Conservation (phyloP, 257 asterid species). For the Rehmannia glutinosa region DNA sequence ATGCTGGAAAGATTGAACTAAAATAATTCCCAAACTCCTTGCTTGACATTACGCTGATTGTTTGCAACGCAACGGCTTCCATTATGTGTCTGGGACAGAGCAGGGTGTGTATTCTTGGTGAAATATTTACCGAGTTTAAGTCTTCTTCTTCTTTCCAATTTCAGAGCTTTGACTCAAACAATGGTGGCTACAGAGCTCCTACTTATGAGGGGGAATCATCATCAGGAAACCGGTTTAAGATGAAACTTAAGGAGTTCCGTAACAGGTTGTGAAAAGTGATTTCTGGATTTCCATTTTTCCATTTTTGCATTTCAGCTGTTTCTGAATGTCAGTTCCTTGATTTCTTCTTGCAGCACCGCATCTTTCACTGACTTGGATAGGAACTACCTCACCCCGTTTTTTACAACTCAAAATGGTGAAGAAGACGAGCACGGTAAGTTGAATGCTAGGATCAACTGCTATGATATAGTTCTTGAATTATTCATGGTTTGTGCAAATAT, state of each 20-base stretch:
- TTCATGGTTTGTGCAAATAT: not conserved
- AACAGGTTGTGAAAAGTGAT: constrained; percentile 44
- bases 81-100: too few relatives aligned
- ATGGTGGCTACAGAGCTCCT: constrained; percentile 81
- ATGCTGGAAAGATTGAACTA: too few relatives aligned
- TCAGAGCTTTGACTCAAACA: constrained; percentile 72
- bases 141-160: constrained; percentile 8
- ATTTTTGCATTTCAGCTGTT: not conserved
- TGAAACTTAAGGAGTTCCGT: constrained; percentile 89
- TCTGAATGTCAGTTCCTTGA: constrained; percentile 12
- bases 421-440: constrained; percentile 78
- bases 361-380: constrained; percentile 86
- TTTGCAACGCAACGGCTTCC: too few relatives aligned
- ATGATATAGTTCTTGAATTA: not conserved
- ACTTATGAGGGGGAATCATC: constrained; percentile 78
- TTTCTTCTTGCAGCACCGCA: constrained; percentile 65
- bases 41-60: too few relatives aligned
- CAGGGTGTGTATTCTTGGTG: not conserved
- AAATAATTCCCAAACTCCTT: too few relatives aligned
- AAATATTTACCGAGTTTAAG: not conserved
- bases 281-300: not conserved
- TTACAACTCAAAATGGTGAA: constrained; percentile 78
- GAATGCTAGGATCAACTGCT: constrained; percentile 1
- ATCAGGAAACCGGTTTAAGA: constrained; percentile 81
- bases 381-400: constrained; percentile 97